Percentiles rank a stretch among this genome's conserved stretches.
Conservation (phyloP, 2,329 filamentous ascomycete genomes). For the Neoscytalidium dimidiatum region DNA sequence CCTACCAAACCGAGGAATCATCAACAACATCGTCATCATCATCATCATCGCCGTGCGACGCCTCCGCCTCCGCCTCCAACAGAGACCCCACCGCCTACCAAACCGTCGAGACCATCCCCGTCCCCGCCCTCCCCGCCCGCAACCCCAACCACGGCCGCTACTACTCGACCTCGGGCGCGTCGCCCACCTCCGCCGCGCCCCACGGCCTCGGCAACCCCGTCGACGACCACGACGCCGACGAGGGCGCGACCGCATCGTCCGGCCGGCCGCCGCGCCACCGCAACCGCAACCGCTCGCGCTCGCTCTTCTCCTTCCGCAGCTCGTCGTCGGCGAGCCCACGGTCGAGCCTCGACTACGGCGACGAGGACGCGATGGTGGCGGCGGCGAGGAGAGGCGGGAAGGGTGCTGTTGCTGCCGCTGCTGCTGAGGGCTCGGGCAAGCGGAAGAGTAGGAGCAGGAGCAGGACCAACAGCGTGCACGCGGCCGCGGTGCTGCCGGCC, state of each 20-base stretch:
- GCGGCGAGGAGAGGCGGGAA: background rate
- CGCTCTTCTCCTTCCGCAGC: constrained; percentile 2
- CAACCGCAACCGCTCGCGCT: background rate
- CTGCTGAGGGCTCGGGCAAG: too few species aligned
- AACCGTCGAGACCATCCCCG: constrained; percentile 3
- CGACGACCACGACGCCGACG: constrained; percentile 1
- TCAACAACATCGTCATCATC: background rate
- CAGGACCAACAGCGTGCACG: constrained; percentile 31
- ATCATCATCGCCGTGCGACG: background rate
- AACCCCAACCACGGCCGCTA: background rate
- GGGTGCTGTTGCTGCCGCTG: too few species aligned
- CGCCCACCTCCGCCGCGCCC: background rate
- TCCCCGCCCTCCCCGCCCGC: background rate
- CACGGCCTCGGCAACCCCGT: background rate
- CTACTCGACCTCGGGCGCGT: background rate
- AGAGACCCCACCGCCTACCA: background rate
- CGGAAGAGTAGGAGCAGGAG: background rate
- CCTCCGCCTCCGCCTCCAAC: background rate
- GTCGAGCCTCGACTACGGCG: background rate
- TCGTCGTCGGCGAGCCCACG: background rate
- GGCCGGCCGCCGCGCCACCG: background rate
- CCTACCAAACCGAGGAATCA: background rate
- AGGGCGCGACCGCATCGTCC: background rate
- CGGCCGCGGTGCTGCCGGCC: constrained; percentile 37
- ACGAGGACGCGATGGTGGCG: background rate